Evolutionary conservation across 2,329 filamentous ascomycete genomes (phyloP).

Genomic region (Alternaria conjuncta): DNA sequence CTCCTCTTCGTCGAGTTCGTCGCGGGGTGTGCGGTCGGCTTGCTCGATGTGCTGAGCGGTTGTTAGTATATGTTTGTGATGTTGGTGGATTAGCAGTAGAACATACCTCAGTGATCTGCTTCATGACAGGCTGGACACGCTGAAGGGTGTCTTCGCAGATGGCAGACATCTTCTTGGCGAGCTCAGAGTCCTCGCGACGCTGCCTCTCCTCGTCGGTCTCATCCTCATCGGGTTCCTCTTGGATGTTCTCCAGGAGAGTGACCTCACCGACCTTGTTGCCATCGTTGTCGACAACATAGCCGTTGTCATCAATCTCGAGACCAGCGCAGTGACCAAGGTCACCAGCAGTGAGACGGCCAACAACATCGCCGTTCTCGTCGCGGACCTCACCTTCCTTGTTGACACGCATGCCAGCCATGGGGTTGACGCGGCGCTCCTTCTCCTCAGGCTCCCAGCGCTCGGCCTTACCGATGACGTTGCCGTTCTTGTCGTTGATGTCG

Average conservation of each 20-base stretch:
- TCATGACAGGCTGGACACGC: slow-evolving; percentile 82
- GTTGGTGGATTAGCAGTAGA: not conserved
- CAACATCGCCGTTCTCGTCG: slow-evolving; percentile 58
- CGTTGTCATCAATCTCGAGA: slow-evolving; percentile 60
- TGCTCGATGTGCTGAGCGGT: slow-evolving; percentile 72
- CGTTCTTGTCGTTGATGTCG: slow-evolving; percentile 61
- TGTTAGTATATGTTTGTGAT: slow-evolving; percentile 30
- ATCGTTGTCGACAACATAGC: slow-evolving; percentile 60
- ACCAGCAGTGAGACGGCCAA: slow-evolving; percentile 59
- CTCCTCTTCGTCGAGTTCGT: slow-evolving; percentile 88
- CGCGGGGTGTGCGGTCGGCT: slow-evolving; percentile 80
- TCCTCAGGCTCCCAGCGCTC: slow-evolving; percentile 61
- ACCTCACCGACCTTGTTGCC: slow-evolving; percentile 70
- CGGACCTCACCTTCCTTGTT: slow-evolving; percentile 62
- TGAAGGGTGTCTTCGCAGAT: slow-evolving; percentile 82
- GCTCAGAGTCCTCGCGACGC: slow-evolving; percentile 70
- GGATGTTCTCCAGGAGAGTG: slow-evolving; percentile 67
- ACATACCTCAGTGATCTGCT: slow-evolving; percentile 79
- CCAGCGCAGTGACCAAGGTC: slow-evolving; percentile 60
- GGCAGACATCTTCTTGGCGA: slow-evolving; percentile 75
- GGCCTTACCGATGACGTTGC: slow-evolving; percentile 60
- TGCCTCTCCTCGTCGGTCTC: slow-evolving; percentile 56
- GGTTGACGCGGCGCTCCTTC: slow-evolving; percentile 63
- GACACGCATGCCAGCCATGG: slow-evolving; percentile 63
- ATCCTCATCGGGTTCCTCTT: slow-evolving; percentile 60